Evolutionary conservation across 2,329 filamentous ascomycete genomes (phyloP), one percentile per base, ranked within the genome.

Genomic region (Phialophora verrucosa): DNA sequence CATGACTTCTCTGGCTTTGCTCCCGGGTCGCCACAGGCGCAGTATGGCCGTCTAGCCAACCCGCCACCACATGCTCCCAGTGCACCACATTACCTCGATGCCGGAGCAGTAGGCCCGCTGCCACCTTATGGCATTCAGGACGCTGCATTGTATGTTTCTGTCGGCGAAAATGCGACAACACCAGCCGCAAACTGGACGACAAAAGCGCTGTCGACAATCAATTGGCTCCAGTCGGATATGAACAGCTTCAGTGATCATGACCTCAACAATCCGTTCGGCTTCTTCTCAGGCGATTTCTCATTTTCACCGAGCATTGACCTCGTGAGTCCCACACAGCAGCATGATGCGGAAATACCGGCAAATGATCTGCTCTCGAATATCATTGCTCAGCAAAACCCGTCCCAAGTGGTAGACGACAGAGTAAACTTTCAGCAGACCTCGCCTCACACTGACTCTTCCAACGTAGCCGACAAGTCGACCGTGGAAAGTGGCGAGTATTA

Each of bases 161-260:
- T 44, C 12, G 32, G 20, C 17, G 35, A 59, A n/a, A 59, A 25
- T 59, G 50, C 38, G 29, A 55, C 47, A 17, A 55, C 42, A 20
- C 14, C 56, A 7, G 50, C 62, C 4, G 29, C 44, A 8, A 55
- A 63, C 32, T 69, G 66, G 69, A 57, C 53, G 14, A n/a, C 66
- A 4, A 69, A 55, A 23, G 44, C 73, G 32, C 59, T 73, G 49
- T 75, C 76, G 8, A 73, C 75, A 1, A 75, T 79, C 23, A 79
- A 80, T 55, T 80, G 78, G 78, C 71, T 79, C 4, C 75, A 77
- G 7, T 73, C 74, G 5, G 74, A 77, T 20, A 53, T 29, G 12
- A 55, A 58, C 29, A 58, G 58, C 31, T 49, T 65, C 42, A 47
- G 63, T 44, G 47, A 63, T 47, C 51, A 35, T 25, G 47, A 62